Evolutionary conservation across 148 eudicot species (phyloP).

Genomic region (Hydrangea macrophylla): DNA sequence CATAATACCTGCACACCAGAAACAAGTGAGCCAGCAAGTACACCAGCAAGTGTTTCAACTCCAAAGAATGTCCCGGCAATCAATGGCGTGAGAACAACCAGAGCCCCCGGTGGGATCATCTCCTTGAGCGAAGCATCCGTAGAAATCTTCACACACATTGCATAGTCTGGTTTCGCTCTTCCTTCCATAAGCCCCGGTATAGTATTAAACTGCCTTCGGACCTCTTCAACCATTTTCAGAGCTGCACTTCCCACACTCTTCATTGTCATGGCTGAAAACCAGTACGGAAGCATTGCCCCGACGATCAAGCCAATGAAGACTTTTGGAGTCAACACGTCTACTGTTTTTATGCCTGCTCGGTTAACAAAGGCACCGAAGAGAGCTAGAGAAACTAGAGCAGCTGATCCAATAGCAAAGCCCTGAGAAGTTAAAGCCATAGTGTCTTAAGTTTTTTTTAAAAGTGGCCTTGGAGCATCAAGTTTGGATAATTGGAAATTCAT

Average conservation of each 20-base stretch:
- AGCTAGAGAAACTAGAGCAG: slow-evolving; percentile 21
- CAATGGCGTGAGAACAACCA: slow-evolving; percentile 16
- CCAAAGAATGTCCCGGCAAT: slow-evolving; percentile 19
- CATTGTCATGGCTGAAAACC: slow-evolving; percentile 20
- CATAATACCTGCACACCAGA: slow-evolving; percentile 15
- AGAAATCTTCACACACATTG: slow-evolving; percentile 17
- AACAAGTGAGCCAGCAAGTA: slow-evolving; percentile 19
- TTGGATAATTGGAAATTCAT: too few relatives aligned
- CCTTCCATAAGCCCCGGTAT: slow-evolving; percentile 23
- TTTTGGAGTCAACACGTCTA: slow-evolving; percentile 18
- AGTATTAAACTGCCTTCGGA: slow-evolving; percentile 14
- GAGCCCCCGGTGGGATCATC: slow-evolving; percentile 18
- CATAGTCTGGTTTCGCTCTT: slow-evolving; percentile 15
- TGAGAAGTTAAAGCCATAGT: not conserved
- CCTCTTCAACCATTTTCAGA: slow-evolving; percentile 22
- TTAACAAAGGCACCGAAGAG: slow-evolving; percentile 17
- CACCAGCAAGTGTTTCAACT: slow-evolving; percentile 22
- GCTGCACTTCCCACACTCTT: slow-evolving; percentile 20
- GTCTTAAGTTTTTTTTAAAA: not conserved
- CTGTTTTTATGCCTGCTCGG: slow-evolving; percentile 13
- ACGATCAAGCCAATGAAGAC: slow-evolving; percentile 18
- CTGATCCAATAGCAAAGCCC: slow-evolving; percentile 22
- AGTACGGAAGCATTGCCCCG: slow-evolving; percentile 16
- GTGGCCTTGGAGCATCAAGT: too few relatives aligned
- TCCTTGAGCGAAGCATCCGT: slow-evolving; percentile 20